These are phyloP conservation scores for Phytopythium aichiense DNA, from an alignment of 352 stramenopile genomes.

Conservation along the genomic window DNA sequence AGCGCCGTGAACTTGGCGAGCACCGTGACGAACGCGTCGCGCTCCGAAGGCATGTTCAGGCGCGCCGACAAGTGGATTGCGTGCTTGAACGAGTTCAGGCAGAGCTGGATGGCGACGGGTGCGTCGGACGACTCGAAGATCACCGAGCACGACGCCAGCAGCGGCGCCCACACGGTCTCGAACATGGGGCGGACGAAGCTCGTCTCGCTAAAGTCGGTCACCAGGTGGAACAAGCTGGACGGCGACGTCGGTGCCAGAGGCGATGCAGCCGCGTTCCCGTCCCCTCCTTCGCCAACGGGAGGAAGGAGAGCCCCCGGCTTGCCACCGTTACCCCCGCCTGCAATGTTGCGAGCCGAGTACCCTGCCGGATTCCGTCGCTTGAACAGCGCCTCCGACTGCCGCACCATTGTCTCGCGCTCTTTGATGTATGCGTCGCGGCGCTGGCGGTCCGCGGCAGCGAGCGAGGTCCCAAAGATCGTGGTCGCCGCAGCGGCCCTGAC, in stretches of 20 bases:
- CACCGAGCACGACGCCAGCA: conserved; percentile 96
- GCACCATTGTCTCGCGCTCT: conserved; percentile 80
- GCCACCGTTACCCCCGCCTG: conserved; percentile 5
- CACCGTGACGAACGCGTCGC: conserved; percentile 96
- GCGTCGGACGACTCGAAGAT: conserved; percentile 95
- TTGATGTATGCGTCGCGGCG: conserved; percentile 82
- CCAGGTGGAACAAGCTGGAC: conserved; percentile 49
- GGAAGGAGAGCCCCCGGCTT: conserved; percentile 4
- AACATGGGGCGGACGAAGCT: conserved; percentile 96
- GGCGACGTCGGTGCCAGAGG: conserved; percentile 20
- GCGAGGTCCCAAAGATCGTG: conserved; percentile 62
- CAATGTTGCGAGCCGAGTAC: conserved; percentile 13
- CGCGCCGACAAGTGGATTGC: conserved; percentile 89
- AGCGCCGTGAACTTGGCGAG: conserved; percentile 96
- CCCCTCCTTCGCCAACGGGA: conserved; percentile 8
- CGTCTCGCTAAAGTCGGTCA: conserved; percentile 64
- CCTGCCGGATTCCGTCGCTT: conserved; percentile 50
- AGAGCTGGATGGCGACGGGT: conserved; percentile 90
- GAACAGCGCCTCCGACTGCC: conserved; percentile 73
- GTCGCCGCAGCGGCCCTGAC: conserved; percentile 23
- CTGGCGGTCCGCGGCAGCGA: conserved; percentile 53
- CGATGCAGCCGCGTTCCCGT: conserved; percentile 12
- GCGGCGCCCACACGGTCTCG: conserved; percentile 97
- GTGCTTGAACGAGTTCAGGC: conserved; percentile 94
- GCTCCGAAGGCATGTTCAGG: conserved; percentile 90